Base-by-base conservation (phyloP, 228 moss, liverwort and hornwort genomes). In the Sphagnum magellanicum region DNA sequence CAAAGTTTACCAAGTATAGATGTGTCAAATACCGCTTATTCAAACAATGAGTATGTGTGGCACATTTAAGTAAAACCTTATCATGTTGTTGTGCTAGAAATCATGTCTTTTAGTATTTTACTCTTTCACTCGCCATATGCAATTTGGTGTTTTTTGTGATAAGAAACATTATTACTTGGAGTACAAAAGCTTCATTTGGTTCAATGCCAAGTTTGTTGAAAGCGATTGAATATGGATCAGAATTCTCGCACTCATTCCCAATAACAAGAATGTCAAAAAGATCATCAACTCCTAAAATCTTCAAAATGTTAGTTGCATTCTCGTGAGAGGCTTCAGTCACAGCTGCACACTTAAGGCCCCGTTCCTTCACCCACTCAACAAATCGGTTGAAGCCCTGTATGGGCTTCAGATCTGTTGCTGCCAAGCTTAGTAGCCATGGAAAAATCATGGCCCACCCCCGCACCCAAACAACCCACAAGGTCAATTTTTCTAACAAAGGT, bases 271-370 rank as follows among this genome's bases (percentile, higher is more conserved):
- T 71, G 49, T 97, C 93, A 66, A 97, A 97, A 72, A 97, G 93
- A 16, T 74, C 82, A 5, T 79, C 70, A 7, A 97, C 80, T 0
- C 85, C 74, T 49, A 91, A 71, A 9, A 84, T 78, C 5, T 73
- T 76, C n/a, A 97, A 83, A 0, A 97, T 91, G 87, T 91, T 93
- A 76, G 91, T 88, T 4, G 92, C 97, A 15, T 97, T 97, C 50
- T 86, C 77, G 60, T 90, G 74, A 0, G 93, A 93, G 47, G 97
- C 89, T 65, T 97, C 93, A 13, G 97, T 93, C 47, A 97, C 90
- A n/a, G 93, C 93, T 69, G 91, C 97, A 13, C 93, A 87, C 9
- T 81, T 84, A 48, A 97, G 78, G 50, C 91, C 90, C 50, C 79
- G 73, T 48, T 90, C 76, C 63, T 75, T 85, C 17, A 91, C 89